Evolutionary conservation across 306 rosid species (phyloP).

Genomic region (Cicer judaicum): DNA sequence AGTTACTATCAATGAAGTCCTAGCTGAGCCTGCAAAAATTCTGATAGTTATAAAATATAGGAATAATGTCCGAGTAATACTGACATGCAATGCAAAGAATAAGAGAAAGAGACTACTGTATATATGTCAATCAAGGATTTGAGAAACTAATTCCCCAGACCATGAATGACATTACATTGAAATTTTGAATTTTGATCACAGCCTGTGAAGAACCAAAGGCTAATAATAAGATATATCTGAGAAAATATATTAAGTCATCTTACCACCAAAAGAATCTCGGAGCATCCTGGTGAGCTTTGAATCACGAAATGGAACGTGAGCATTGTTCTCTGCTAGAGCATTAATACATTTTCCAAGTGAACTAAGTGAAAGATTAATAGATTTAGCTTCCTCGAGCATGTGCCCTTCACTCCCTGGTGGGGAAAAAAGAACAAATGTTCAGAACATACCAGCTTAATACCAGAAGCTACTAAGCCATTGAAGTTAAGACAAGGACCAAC

Average conservation of each 20-base stretch:
- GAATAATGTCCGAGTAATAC: conserved; percentile 17
- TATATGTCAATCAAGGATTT: conserved; percentile 37
- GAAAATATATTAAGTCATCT: conserved; percentile 40
- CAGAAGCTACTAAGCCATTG: conserved; percentile 24
- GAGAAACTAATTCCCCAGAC: conserved; percentile 34
- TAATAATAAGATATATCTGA: conserved; percentile 27
- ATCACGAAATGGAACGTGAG: conserved; percentile 97
- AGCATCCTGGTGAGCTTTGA: conserved; percentile 97
- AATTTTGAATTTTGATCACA: conserved; percentile 5
- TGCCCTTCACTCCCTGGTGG: conserved; percentile 93
- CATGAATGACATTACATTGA: conserved; percentile 36
- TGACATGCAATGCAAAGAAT: conserved; percentile 17
- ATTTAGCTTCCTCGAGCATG: conserved; percentile 95
- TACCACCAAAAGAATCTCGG: conserved; percentile 97
- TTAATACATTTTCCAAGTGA: conserved; percentile 95
- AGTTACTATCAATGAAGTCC: conserved; percentile 95
- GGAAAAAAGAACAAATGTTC: conserved; percentile 35
- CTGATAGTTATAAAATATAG: conserved; percentile 13
- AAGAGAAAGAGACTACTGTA: neutral
- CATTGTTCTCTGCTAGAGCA: conserved; percentile 91
- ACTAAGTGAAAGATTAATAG: conserved; percentile 93
- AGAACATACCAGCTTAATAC: conserved; percentile 20
- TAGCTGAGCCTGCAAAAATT: conserved; percentile 77
- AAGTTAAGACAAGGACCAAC: conserved; percentile 23
- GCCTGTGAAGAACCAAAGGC: neutral